Base-by-base conservation (phyloP, 2,329 filamentous ascomycete species). In the Sarocladium brachiariae region DNA sequence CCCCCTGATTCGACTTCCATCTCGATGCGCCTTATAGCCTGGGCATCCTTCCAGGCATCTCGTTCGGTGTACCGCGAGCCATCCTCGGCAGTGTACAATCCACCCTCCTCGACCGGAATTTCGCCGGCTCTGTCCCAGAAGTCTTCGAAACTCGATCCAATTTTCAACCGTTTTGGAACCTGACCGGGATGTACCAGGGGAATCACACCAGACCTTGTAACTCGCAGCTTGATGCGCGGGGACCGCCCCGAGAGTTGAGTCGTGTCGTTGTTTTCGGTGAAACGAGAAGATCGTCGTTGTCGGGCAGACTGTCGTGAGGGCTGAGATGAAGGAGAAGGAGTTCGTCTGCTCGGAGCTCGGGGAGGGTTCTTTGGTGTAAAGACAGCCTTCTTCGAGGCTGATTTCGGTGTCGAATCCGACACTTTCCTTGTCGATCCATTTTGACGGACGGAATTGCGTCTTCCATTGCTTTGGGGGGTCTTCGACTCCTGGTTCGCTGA, bases 1-100 rank as follows among this genome's bases (percentile, higher is more conserved):
- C 89, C 89, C 14, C 90, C 91, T 4, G 83, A 80, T 59, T 87
- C 75, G 3, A 82, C 81, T 55, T 89, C 91, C 45, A 82, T 71
- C 56, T 90, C 81, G 24, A 96, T 81, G 27, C 81, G 80, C 51
- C 81, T 57, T 16, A 93, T 79, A n/a, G 82, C 69, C 14, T 70
- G 69, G 1, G 89, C 90, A 66, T 96, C 90, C 50, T 77, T 75
- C 39, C 70, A 63, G 2, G 84, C 83, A 60, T 80, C 75, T 50
- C 85, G 80, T 10, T 81, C 72, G 1, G 82, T 84, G 56, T 78
- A 79, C 14, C 66, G 63, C 1, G 74, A 72, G 0, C 74, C 77
- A 68, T 84, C 78, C 51, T 85, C 80, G 2, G 72, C 66, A 2
- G 70, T 62, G 23, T 73, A 65, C n/a, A 79, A 66, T 4, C 82